These are phyloP conservation scores for Cryptococcus maquisensis DNA, from an alignment of 1,284 basidiomycete species.

Conservation along the genomic window DNA sequence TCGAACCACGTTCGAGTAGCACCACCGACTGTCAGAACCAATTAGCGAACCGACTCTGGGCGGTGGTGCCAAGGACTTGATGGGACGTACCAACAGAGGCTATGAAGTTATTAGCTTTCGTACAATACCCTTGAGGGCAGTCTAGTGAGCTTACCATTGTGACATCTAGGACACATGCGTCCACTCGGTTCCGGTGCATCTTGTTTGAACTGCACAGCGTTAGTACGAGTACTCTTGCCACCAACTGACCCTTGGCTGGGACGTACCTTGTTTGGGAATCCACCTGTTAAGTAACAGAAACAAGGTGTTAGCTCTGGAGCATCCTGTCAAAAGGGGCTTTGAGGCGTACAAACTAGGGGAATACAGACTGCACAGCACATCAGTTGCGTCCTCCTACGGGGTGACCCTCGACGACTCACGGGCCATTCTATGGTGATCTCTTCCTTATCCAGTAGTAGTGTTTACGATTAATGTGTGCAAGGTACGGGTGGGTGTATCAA, in stretches of 20 bases:
- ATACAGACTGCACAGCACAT: constrained; percentile 33
- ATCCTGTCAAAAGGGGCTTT: background rate
- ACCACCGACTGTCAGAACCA: constrained; percentile 19
- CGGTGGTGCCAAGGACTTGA: background rate
- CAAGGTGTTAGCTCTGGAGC: background rate
- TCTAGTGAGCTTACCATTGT: constrained; percentile 31
- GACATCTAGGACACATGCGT: constrained; percentile 39
- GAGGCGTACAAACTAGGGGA: constrained; percentile 37
- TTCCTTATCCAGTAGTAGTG: no score
- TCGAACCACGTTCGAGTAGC: constrained; percentile 40
- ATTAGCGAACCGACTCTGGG: background rate
- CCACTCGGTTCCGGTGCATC: constrained; percentile 25
- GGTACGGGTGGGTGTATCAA: no score
- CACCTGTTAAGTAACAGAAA: constrained; percentile 17
- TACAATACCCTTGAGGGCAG: background rate
- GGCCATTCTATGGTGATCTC: no score
- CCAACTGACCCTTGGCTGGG: background rate
- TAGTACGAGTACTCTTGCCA: background rate
- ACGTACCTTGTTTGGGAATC: constrained; percentile 41
- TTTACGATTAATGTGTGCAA: no score
- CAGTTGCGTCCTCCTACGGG: background rate
- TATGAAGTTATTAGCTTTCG: background rate
- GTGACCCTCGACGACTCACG: no score
- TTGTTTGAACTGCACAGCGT: constrained; percentile 28
- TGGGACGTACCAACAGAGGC: constrained; percentile 12